Percentiles rank a stretch among this genome's conserved stretches.
phyloP scores from a whole-genome alignment of 768 basidiomycete genomes.

The Pisolithus microcarpus region DNA sequence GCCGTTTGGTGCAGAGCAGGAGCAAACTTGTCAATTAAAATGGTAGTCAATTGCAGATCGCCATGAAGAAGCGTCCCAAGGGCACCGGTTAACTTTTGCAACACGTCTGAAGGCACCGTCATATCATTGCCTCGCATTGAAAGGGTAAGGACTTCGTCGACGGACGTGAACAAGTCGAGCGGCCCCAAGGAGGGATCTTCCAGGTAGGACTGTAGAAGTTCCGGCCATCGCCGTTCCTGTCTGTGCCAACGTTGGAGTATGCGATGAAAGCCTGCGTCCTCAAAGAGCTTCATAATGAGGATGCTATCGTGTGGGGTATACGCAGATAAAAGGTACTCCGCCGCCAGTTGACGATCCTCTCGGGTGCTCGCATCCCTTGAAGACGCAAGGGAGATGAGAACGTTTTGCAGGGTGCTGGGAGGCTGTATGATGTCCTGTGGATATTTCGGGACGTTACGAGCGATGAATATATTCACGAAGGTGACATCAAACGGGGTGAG shows the following conservation, averaged over 20 bases:
- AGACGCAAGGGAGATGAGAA: constrained; percentile 71
- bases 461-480: constrained; percentile 91
- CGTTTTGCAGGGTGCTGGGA: constrained; percentile 55
- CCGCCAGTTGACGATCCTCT: constrained; percentile 92
- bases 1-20: constrained; percentile 64
- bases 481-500: constrained; percentile 60
- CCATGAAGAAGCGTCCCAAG: constrained; percentile 58
- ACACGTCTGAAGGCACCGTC: constrained; percentile 48
- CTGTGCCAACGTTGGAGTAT: constrained; percentile 80
- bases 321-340: constrained; percentile 86
- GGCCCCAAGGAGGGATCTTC: constrained; percentile 59
- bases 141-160: constrained; percentile 53
- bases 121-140: constrained; percentile 43
- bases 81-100: constrained; percentile 45
- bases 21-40: constrained; percentile 59
- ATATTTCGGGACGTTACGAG: constrained; percentile 95
- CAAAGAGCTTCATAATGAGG: constrained; percentile 60
- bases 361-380: constrained; percentile 71
- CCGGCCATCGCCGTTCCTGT: constrained; percentile 69
- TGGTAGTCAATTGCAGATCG: constrained; percentile 61
- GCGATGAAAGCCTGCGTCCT: constrained; percentile 81
- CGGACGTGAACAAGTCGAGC: constrained; percentile 55
- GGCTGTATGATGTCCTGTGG: constrained; percentile 63
- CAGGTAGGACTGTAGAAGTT: constrained; percentile 66
- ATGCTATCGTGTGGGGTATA: constrained; percentile 82